Evolutionary conservation across 768 basidiomycete species (phyloP), one percentile per base, ranked within the genome.

Genomic region (Boletus eberwhitei): DNA sequence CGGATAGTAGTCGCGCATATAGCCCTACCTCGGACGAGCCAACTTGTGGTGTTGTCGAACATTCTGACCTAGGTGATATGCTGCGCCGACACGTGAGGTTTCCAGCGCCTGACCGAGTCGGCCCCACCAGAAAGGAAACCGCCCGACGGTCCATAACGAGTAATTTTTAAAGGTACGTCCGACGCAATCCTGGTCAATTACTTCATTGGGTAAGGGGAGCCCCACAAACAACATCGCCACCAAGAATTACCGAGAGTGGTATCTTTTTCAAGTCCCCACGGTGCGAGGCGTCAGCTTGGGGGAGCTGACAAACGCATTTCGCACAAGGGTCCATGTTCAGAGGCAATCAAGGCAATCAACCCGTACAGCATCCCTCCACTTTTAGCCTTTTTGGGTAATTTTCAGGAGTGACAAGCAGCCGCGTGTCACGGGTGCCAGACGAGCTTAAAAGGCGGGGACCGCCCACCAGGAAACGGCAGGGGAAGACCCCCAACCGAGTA

Each of bases 231-330:
- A 59, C 64, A 64, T 50, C 40, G 63, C 70, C 63, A 61, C 58
- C 19, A 0, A 46, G 39, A 62, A 38, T 68, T 71, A 44, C 69
- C 59, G 26, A 61, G 38, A 41, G 7, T 43, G 68, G 69, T 41
- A 70, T 48, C 35, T 59, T 57, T 50, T 31, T 4, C 1, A 21
- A 24, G 36, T 48, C 22, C 52, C 37, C 52, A 60, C 43, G 44
- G 26, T 44, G 14, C 17, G 5, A 22, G 36, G 41, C 35, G 22
- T 42, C 58, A 49, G 59, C 60, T 21, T 48, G 58, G 59, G 57
- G 45, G 57, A 43, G 65, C 68, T 71, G 65, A 69, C 70, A 54
- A 54, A 70, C 29, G 13, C 58, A 53, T 29, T 70, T 70, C 68
- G 3, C 69, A 72, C 69, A 14, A 58, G 52, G 54, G 59, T 65